Evolutionary conservation across 2,329 filamentous ascomycete genomes (phyloP), one percentile per base, ranked within the genome.

Genomic region (Achaetomium macrosporum): DNA sequence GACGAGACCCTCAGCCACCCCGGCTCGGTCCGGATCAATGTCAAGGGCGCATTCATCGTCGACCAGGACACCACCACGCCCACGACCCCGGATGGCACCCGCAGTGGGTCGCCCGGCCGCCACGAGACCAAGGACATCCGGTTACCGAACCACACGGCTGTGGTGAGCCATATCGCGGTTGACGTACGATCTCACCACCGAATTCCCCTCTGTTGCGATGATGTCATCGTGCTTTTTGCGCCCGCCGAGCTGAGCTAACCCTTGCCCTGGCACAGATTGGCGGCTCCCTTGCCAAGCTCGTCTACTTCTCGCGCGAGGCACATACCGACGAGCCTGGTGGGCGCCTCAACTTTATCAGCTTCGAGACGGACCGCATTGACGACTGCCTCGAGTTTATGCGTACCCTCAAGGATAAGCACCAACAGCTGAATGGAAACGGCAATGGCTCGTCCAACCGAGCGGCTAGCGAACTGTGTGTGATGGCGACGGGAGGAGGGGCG

Each of bases 121-220:
- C 69, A 81, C 68, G 89, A 95, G 68, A 90, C 88, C 53, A 90
- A 89, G 66, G 93, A 96, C 67, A 99, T 99, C 63, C 81, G 93
- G n/a, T 75, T 99, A 55, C 93, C 93, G 29, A 93, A 97, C 70
- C 93, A 99, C 71, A 96, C 89, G 12, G 87, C 88, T 11, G 85
- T 96, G 9, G 92, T 99, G 61, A 96, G 90, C 74, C 93, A 99
- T 75, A 89, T 99, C 62, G 93, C 93, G 49, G 86, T 96, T 56
- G 93, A 99, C 78, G 90, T 95, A 78, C 71, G 87, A 77, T 54
- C 49, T 30, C 12, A 46, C 16, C 35, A 42, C 19, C 43, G 46
- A 43, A 31, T 63, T 50, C 52, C 42, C 36, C 6, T 39, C 51
- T 39, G 11, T 43, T 46, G 47, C 48, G 39, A 56, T 61, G 57